Conservation (phyloP, 1,284 basidiomycete genomes). For the Puccinia sorghi region DNA sequence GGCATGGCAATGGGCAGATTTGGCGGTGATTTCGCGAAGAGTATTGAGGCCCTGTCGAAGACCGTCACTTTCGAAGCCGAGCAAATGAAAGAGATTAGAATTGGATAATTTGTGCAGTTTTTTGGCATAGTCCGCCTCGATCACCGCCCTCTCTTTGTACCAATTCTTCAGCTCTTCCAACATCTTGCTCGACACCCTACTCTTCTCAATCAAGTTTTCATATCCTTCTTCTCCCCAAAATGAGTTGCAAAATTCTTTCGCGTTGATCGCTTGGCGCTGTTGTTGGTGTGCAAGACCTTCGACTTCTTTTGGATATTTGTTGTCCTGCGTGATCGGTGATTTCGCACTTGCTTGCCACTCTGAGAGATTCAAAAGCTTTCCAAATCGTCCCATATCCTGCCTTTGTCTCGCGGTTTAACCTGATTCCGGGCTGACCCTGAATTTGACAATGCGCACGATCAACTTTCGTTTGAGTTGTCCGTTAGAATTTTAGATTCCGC, state of each 20-base stretch:
- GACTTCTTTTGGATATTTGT: no score
- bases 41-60: conserved; percentile 12
- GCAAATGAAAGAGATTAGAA: conserved; percentile 63
- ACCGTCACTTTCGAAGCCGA: conserved; percentile 1
- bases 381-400: no score
- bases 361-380: no score
- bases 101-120: conserved; percentile 76
- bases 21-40: conserved; percentile 19
- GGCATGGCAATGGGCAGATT: conserved; percentile 54
- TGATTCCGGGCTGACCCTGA: no score
- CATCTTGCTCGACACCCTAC: conserved; percentile 28
- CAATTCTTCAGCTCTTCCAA: conserved; percentile 40
- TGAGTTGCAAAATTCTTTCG: conserved; percentile 37
- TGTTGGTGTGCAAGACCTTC: no score
- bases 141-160: conserved; percentile 40
- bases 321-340: background rate
- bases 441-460: no score
- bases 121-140: conserved; percentile 95
- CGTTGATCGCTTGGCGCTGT: no score
- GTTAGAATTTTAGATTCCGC: no score
- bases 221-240: conserved; percentile 44
- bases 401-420: no score
- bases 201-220: conserved; percentile 6
- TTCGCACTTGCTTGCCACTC: no score
- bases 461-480: no score